Conservation (phyloP, 225 moss, liverwort and hornwort genomes). For the Antitrichia curtipendula region DNA sequence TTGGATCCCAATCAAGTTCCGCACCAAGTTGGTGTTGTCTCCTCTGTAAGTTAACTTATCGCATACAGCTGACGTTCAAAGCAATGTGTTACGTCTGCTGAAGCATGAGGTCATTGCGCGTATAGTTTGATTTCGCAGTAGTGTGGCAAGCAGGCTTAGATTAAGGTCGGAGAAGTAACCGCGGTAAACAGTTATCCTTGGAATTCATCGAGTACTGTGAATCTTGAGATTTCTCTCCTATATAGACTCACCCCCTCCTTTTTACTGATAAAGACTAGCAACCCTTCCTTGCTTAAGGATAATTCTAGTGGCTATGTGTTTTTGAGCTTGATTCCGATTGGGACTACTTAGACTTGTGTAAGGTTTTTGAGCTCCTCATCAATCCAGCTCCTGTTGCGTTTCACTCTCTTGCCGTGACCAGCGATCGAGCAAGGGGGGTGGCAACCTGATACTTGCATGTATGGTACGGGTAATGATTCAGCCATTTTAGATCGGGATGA, state of each 20-base stretch:
- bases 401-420: background rate
- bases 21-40: constrained; percentile 53
- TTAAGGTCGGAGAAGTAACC: background rate
- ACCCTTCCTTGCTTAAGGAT: background rate
- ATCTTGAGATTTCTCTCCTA: background rate
- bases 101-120: background rate
- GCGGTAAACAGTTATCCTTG: background rate
- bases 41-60: constrained; percentile 45
- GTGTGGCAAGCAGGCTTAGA: background rate
- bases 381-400: background rate
- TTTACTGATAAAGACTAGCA: background rate
- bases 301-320: background rate
- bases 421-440: background rate
- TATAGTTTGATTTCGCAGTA: background rate
- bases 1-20: constrained; percentile 64
- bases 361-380: background rate
- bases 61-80: background rate
- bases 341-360: background rate
- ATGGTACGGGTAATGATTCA: background rate
- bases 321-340: background rate
- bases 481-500: background rate
- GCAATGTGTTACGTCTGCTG: background rate
- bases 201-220: background rate
- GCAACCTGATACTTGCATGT: background rate
- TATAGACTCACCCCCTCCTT: background rate